Percentiles rank a stretch among this genome's conserved stretches.
These are phyloP conservation scores for Fusarium avenaceum DNA, from an alignment of 2,329 filamentous ascomycete genomes.

Conservation along the genomic window DNA sequence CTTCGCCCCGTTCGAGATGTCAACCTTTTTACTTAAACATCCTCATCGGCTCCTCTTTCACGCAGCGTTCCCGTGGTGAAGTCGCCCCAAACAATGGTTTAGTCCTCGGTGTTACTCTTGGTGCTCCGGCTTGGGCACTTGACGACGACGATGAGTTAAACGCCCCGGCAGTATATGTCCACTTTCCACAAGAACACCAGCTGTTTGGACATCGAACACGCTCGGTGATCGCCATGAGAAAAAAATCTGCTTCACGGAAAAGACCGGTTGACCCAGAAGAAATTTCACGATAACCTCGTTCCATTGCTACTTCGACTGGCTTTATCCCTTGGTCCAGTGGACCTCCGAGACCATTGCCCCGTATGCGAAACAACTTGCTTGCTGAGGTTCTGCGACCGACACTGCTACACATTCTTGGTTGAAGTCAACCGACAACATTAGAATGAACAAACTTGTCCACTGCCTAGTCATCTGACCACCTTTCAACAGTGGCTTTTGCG, in stretches of 20 bases:
- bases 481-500: neutral
- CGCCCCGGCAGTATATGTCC: slow-evolving; percentile 23
- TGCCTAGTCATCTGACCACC: neutral
- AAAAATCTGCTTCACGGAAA: slow-evolving; percentile 2
- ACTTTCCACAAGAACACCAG: slow-evolving; percentile 13
- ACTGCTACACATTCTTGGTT: slow-evolving; percentile 9
- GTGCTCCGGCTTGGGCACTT: slow-evolving; percentile 21
- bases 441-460: too few relatives aligned
- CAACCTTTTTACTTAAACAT: slow-evolving; percentile 26
- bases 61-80: slow-evolving; percentile 36
- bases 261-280: slow-evolving; percentile 5
- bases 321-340: slow-evolving; percentile 19
- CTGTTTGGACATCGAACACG: slow-evolving; percentile 7
- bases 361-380: neutral
- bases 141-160: slow-evolving; percentile 2
- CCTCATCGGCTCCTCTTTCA: slow-evolving; percentile 22
- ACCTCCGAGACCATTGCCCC: neutral
- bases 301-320: slow-evolving; percentile 24
- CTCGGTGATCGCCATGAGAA: slow-evolving; percentile 1
- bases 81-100: slow-evolving; percentile 19
- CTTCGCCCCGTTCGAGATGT: slow-evolving; percentile 26
- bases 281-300: slow-evolving; percentile 29
- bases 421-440: slow-evolving; percentile 12
- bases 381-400: neutral
- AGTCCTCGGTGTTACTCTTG: slow-evolving; percentile 32